phyloP scores from a whole-genome alignment of 257 asterid genomes.

The Plantago ovata region DNA sequence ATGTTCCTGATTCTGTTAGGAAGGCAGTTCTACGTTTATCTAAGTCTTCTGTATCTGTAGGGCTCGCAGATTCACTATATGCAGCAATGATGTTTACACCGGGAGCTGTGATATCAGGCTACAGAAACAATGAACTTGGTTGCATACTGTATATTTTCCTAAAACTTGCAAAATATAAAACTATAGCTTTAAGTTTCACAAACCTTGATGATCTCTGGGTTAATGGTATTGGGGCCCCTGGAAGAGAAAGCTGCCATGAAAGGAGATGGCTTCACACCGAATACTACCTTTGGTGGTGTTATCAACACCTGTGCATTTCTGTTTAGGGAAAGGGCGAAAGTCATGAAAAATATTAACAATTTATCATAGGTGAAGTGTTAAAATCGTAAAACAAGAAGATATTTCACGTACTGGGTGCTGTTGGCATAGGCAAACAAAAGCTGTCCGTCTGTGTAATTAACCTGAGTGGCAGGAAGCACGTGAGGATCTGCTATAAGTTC shows the following conservation, averaged over 20 bases:
- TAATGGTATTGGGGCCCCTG: conserved; percentile 61
- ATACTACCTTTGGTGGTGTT: conserved; percentile 43
- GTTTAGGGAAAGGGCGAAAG: no score
- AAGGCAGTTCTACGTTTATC: conserved; percentile 35
- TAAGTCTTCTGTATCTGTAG: conserved; percentile 11
- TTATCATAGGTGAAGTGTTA: no score
- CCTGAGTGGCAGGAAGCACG: conserved; percentile 48
- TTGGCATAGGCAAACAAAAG: conserved; percentile 36
- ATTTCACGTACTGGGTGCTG: conserved; percentile 26
- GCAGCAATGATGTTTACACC: conserved; percentile 63
- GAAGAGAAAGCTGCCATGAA: conserved; percentile 95
- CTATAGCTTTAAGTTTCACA: no score
- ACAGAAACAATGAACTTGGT: neutral
- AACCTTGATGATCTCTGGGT: conserved; percentile 82
- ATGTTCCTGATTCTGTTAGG: conserved; percentile 38
- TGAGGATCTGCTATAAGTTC: conserved; percentile 34
- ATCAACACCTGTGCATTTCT: conserved; percentile 62
- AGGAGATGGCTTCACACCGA: conserved; percentile 77
- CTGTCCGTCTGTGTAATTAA: conserved; percentile 42
- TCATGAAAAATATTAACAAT: no score
- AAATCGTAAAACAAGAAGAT: no score
- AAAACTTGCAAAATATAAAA: no score
- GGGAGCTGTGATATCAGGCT: conserved; percentile 79
- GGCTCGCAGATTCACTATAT: conserved; percentile 27
- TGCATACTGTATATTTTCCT: no score